phyloP scores from a whole-genome alignment of 495 filamentous ascomycete genomes.

The Chaetomidium leptoderma region DNA sequence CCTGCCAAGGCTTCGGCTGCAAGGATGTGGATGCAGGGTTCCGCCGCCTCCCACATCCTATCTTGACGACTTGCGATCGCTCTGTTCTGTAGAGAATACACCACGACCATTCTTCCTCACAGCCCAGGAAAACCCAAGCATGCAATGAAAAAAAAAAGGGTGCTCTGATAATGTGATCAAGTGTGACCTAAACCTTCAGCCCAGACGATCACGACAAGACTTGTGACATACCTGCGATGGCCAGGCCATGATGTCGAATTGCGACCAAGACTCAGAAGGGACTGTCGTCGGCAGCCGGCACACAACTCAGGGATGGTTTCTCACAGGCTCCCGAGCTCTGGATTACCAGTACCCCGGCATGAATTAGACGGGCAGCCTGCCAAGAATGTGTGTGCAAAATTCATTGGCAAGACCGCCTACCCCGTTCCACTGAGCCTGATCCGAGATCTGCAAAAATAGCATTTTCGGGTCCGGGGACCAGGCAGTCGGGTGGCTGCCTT shows the following conservation, averaged over 20 bases:
- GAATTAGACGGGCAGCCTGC: slow-evolving; percentile 9
- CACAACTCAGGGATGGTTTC: slow-evolving; percentile 5
- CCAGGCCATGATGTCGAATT: too few relatives aligned
- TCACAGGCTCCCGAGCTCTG: neutral
- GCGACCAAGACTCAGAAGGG: neutral
- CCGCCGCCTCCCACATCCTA: neutral
- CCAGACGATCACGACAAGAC: neutral
- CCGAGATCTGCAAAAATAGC: neutral
- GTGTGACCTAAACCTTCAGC: slow-evolving; percentile 1
- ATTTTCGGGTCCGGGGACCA: neutral
- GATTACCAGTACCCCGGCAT: slow-evolving; percentile 7
- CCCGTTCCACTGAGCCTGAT: slow-evolving; percentile 2
- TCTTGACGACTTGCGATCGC: neutral
- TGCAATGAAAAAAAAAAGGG: slow-evolving; percentile 19
- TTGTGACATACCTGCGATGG: neutral
- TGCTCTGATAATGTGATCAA: neutral
- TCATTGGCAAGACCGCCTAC: neutral
- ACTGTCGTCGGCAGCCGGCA: neutral
- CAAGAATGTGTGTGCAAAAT: neutral
- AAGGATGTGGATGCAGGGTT: neutral
- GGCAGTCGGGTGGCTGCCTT: slow-evolving; percentile 9
- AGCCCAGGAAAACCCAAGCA: slow-evolving; percentile 14
- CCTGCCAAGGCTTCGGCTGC: slow-evolving; percentile 6
- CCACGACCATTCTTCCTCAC: slow-evolving; percentile 12
- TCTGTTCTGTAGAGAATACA: too few relatives aligned